Evolutionary conservation across 1,284 basidiomycete species (phyloP), one percentile per base, ranked within the genome.

Genomic region (Lentinus polychrous): DNA sequence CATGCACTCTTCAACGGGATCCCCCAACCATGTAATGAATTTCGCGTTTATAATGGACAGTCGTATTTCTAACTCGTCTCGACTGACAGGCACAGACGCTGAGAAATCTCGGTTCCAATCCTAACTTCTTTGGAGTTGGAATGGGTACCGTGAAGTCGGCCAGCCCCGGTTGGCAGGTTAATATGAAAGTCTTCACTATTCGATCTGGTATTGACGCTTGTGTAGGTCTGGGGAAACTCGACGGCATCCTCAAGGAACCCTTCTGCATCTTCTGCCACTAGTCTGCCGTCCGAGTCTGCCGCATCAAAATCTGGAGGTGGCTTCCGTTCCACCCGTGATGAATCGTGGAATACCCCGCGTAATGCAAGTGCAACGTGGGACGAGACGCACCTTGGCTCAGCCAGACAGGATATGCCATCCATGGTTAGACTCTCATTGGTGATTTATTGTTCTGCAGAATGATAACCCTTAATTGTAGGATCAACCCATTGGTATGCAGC

Each of bases 81-180:
- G n/a, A 55, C 47, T 49, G 50, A 64, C 67, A n/a, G 66, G 71
- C 27, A 56, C 69, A 36, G 58, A 72, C 33, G 37, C 49, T 45
- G 14, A 24, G 42, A 8, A 15, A 43, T 24, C 42, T 33, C 12
- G 14, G 14, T 11, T 3, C 22, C n/a, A 43, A 17, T 20, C 61
- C 63, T 27, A 78, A 72, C 54, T 74, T 80, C 67, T 76, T 82
- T 60, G 74, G 70, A 43, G 73, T 75, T 24, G 73, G 73, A 14
- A 75, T 81, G 66, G 65, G 65, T 37, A 64, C 69, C 10, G 66
- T 80, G 51, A 80, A 81, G 59, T 64, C 68, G 23, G 67, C 82
- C 50, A 79, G 76, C 61, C 69, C 79, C 47, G 78, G 81, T 41
- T 88, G 86, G 85, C 81, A 84, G 75, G 86, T 82, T 52, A 50